These are phyloP conservation scores for Cladosporium colombiae DNA, from an alignment of 2,329 filamentous ascomycete genomes.

Conservation along the genomic window DNA sequence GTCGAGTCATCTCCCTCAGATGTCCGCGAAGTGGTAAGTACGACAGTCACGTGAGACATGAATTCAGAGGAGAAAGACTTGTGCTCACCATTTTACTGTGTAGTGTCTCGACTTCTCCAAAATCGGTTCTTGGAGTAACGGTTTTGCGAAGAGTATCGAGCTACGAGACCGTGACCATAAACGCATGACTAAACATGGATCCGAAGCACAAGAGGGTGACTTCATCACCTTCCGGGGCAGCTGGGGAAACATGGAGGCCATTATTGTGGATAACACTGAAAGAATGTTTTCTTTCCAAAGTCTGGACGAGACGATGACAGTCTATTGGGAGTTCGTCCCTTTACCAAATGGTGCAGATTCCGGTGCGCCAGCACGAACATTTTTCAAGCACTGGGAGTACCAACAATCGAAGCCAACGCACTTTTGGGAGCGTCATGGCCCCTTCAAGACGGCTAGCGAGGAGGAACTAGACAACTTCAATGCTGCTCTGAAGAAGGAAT, in stretches of 20 bases:
- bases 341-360: neutral
- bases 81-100: neutral
- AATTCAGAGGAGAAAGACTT: neutral
- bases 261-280: neutral
- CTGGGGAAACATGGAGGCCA: neutral
- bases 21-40: constrained; percentile 5
- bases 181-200: neutral
- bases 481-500: constrained; percentile 2
- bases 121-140: neutral
- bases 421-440: constrained; percentile 8
- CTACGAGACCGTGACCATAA: neutral
- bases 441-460: neutral
- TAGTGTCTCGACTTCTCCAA: constrained; percentile 4
- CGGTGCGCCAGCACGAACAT: neutral
- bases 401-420: constrained; percentile 3
- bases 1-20: neutral
- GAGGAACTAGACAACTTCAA: constrained; percentile 6
- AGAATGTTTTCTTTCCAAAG: constrained; percentile 10
- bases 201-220: constrained; percentile 1
- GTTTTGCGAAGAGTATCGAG: neutral
- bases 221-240: neutral
- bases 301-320: neutral
- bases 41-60: neutral
- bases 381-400: constrained; percentile 13
- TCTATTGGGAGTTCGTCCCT: constrained; percentile 7